These are phyloP conservation scores for Lactarius vividus DNA, from an alignment of 768 basidiomycete species.

Conservation along the genomic window DNA sequence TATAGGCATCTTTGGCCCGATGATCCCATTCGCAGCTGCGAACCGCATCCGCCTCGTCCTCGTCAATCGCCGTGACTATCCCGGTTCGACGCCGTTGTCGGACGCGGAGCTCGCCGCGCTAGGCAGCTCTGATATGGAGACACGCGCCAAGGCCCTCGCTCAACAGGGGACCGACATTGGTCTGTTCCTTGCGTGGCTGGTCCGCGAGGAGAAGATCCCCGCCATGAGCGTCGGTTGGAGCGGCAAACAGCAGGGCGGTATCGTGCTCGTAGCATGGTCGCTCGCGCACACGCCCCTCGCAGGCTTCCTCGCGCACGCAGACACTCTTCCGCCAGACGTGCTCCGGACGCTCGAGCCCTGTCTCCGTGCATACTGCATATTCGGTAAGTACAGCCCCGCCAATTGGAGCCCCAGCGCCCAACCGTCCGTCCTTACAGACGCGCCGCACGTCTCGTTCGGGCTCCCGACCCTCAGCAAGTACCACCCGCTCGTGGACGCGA, in stretches of 20 bases:
- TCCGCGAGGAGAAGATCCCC: conserved; percentile 17
- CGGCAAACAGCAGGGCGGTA: conserved; percentile 19
- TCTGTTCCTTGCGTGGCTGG: conserved; percentile 25
- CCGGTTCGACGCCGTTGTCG: conserved; percentile 28
- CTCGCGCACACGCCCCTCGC: conserved; percentile 23
- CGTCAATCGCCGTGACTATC: conserved; percentile 32
- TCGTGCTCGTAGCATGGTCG: conserved; percentile 27
- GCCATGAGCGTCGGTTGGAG: conserved; percentile 4
- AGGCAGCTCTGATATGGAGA: conserved; percentile 19
- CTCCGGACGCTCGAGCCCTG: conserved; percentile 13
- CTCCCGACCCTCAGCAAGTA: conserved; percentile 21
- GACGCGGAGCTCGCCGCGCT: conserved; percentile 26
- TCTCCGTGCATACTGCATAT: conserved; percentile 25
- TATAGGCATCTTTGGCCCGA: conserved; percentile 28
- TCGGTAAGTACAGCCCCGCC: conserved; percentile 14
- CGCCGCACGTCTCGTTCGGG: conserved; percentile 21
- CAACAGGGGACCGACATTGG: conserved; percentile 22
- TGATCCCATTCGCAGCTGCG: conserved; percentile 27
- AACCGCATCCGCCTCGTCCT: conserved; percentile 29
- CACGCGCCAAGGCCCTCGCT: conserved; percentile 19
- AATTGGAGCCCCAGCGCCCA: neutral
- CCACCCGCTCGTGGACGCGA: conserved; percentile 21
- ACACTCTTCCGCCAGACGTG: conserved; percentile 20
- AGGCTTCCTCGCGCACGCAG: conserved; percentile 21
- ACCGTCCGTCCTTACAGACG: neutral